Evolutionary conservation across 257 asterid species (phyloP), one percentile per base, ranked within the genome.

Genomic region (Primulina eburnea): DNA sequence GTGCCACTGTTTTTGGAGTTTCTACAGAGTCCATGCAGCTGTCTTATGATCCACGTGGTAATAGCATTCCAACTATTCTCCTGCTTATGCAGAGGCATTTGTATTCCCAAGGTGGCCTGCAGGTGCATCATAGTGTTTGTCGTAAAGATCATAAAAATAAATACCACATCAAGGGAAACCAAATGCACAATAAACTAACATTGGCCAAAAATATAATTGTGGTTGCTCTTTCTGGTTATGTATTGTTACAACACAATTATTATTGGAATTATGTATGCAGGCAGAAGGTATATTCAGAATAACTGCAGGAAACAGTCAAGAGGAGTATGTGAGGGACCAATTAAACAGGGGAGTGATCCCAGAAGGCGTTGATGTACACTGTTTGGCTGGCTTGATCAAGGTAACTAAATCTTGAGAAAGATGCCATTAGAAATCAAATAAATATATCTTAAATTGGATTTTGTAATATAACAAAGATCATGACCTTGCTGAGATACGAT

Each of bases 11-110:
- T 57, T 95, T 95, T 71, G 99, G 99, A 83, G 98, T 95, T 71
- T 95, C 99, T 14, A 88, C 99, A 7, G 98, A 92, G 63, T 95
- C 99, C 33, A 95, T 95, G 99, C 99, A 95, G 85, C 83, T 95
- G 65, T 88, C 98, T 32, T 92, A 85, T 74, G 99, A 95, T 72
- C 69, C 71, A 63, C 85, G 91, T 68, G 99, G 99, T 78, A 95
- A 91, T 76, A 92, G 93, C 59, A 78, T 95, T 71, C 99, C 99
- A 34, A 88, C 97, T 2, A 95, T 95, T 77, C 95, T 95, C 79
- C 76, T 95, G 66, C 95, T 89, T 70, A 71, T 95, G 95, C 98
- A 95, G 78, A 81, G 87, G 76, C 86, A 85, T 71, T 77, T 95
- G 79, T 92, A 95, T 80, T 84, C 86, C 61, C 96, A 83, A 79